Evolutionary conservation across 2,329 filamentous ascomycete genomes (phyloP), one percentile per base, ranked within the genome.

Genomic region (Aspergillus carbonarius): DNA sequence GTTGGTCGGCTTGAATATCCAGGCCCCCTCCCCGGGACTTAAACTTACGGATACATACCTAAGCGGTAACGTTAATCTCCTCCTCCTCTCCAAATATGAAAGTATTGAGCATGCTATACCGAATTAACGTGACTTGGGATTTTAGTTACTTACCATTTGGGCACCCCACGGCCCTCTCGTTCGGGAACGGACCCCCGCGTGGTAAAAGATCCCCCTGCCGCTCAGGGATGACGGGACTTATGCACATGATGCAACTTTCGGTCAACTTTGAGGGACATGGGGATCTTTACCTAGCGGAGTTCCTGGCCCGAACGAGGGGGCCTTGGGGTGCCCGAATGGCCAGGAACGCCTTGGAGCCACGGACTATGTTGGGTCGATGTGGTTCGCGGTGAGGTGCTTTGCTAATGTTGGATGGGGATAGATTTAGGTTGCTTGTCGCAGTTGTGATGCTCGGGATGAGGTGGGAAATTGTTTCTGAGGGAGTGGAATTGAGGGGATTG

Each of bases 1-100:
- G 25, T 13, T 63, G 58, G 58, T 54, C 61, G 30, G 55, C 40
- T 13, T 52, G 44, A 7, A 53, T 39, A 32, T 30, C 34, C 44
- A 8, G 5, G 9, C 5, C 27, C 9, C 5, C 25, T 27, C 25
- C 25, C n/a, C n/a, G n/a, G n/a, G n/a, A n/a, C n/a, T n/a, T n/a
- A 27, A 27, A 30, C 5, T 5, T 9, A 30, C 27, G 8, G 4
- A 30, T 30, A 27, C 7, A 8, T 8, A 27, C 6, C 25, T 27
- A 27, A 10, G 7, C 9, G 30, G 30, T 32, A 32, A 32, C 30
- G 30, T 32, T 9, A 32, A 32, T 10, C 7, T 8, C 25, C 25
- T 9, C 30, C 23, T 23, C 30, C 30, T n/a, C n/a, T n/a, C 30
- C 10, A 10, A 2, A 7, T 12, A 10, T 32, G 7, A 32, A 6